Conservation (phyloP, 495 filamentous ascomycete genomes). For the Aspergillus kassunensis region DNA sequence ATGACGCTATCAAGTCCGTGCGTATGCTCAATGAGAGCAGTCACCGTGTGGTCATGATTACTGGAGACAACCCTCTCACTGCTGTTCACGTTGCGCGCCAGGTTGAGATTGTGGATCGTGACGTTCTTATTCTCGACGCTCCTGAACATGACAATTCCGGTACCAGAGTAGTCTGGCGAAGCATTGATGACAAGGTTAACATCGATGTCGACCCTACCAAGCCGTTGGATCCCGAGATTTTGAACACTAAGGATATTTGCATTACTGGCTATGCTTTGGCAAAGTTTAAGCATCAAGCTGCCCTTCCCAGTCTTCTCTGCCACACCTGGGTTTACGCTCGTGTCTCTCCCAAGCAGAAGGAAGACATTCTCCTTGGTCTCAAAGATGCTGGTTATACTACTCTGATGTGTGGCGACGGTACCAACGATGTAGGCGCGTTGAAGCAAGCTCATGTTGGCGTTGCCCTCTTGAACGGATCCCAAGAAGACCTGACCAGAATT, state of each 20-base stretch:
- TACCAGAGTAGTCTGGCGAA: constrained; percentile 85
- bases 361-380: constrained; percentile 92
- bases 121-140: constrained; percentile 90
- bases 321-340: constrained; percentile 98
- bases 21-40: constrained; percentile 98
- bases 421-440: constrained; percentile 95
- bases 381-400: constrained; percentile 97
- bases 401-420: constrained; percentile 97
- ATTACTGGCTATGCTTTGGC: constrained; percentile 91
- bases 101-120: constrained; percentile 96
- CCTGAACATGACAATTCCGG: constrained; percentile 86
- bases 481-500: constrained; percentile 85
- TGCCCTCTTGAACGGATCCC: constrained; percentile 90
- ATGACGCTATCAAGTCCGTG: constrained; percentile 88
- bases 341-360: constrained; percentile 97
- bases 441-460: constrained; percentile 99
- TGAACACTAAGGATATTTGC: constrained; percentile 87
- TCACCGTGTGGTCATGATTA: constrained; percentile 99
- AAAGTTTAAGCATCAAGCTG: constrained; percentile 78
- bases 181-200: constrained; percentile 83
- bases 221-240: constrained; percentile 74
- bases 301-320: constrained; percentile 69
- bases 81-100: constrained; percentile 92
- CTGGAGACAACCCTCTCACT: constrained; percentile 95
- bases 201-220: constrained; percentile 84